Evolutionary conservation across 2,329 filamentous ascomycete genomes (phyloP).

Genomic region (Aspergillus fructus): DNA sequence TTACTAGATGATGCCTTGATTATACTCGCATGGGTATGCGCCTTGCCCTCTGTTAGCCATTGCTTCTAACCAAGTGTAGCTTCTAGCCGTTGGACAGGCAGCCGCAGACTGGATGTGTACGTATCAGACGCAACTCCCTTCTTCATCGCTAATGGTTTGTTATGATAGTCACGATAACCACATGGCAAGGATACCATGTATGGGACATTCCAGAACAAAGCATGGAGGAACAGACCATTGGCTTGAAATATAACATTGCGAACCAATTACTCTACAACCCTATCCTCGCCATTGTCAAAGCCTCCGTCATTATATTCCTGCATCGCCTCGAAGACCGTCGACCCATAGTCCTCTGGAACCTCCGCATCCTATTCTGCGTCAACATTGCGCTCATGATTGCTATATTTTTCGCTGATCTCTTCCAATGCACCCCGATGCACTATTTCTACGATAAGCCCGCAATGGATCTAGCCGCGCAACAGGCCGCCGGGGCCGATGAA

Average conservation of each 20-base stretch:
- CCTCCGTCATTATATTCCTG: slow-evolving; percentile 30
- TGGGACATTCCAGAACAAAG: slow-evolving; percentile 20
- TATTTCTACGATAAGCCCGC: slow-evolving; percentile 25
- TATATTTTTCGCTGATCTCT: slow-evolving; percentile 28
- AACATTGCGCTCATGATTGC: slow-evolving; percentile 22
- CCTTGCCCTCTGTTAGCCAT: not conserved
- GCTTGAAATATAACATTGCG: slow-evolving; percentile 24
- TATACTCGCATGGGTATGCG: slow-evolving; percentile 23
- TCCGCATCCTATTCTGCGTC: slow-evolving; percentile 20
- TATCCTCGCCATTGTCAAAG: slow-evolving; percentile 28
- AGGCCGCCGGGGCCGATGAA: not conserved
- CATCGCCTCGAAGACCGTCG: slow-evolving; percentile 27
- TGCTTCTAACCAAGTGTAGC: not conserved
- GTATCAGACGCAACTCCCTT: not conserved
- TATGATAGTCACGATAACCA: slow-evolving; percentile 23
- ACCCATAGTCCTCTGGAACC: slow-evolving; percentile 19
- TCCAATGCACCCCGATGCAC: slow-evolving; percentile 29
- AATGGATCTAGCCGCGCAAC: not conserved
- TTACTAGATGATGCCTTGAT: slow-evolving; percentile 25
- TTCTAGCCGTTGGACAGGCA: slow-evolving; percentile 17
- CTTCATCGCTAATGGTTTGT: not conserved
- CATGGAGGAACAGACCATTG: not conserved
- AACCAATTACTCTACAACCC: slow-evolving; percentile 33
- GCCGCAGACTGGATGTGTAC: slow-evolving; percentile 27
- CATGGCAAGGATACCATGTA: slow-evolving; percentile 26